Conservation (phyloP, 768 basidiomycete genomes). For the Gloeophyllum trabeum region DNA sequence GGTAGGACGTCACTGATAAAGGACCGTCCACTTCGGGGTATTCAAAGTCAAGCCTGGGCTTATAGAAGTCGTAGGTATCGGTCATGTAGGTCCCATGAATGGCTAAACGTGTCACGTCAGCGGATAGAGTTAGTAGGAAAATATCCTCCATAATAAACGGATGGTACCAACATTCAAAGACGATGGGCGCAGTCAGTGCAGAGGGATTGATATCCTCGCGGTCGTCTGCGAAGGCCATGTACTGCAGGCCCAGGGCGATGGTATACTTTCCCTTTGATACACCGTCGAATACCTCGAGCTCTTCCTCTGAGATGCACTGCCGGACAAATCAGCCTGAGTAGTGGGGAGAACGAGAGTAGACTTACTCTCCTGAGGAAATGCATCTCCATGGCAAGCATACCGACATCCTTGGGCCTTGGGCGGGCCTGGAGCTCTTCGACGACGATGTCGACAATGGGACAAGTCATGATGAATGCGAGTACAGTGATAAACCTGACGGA, state of each 20-base stretch:
- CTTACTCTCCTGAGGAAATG: slow-evolving; percentile 93
- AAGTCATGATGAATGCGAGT: not conserved
- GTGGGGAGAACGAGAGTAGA: too few species aligned
- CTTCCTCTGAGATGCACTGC: slow-evolving; percentile 96
- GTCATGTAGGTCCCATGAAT: slow-evolving; percentile 95
- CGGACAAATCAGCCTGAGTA: too few species aligned
- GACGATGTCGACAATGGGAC: slow-evolving; percentile 6
- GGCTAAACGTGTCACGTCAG: too few species aligned
- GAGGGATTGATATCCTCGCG: slow-evolving; percentile 99
- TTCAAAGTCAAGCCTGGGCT: slow-evolving; percentile 89
- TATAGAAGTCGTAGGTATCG: slow-evolving; percentile 99
- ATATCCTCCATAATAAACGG: too few species aligned
- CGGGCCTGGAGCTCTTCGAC: slow-evolving; percentile 1
- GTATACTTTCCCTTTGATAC: slow-evolving; percentile 97
- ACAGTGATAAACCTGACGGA: slow-evolving; percentile 4
- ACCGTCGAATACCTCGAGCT: slow-evolving; percentile 89
- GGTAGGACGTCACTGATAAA: slow-evolving; percentile 90
- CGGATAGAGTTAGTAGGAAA: too few species aligned
- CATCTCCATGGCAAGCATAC: slow-evolving; percentile 86
- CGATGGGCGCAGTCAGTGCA: slow-evolving; percentile 87
- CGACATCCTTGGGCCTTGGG: slow-evolving; percentile 81
- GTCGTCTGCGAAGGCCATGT: slow-evolving; percentile 99
- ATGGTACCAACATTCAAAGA: slow-evolving; percentile 66
- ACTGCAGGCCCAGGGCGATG: slow-evolving; percentile 94
- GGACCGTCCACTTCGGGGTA: slow-evolving; percentile 98